Conservation (phyloP, 805 yeast genomes). For the Kluyveromyces siamensis region DNA sequence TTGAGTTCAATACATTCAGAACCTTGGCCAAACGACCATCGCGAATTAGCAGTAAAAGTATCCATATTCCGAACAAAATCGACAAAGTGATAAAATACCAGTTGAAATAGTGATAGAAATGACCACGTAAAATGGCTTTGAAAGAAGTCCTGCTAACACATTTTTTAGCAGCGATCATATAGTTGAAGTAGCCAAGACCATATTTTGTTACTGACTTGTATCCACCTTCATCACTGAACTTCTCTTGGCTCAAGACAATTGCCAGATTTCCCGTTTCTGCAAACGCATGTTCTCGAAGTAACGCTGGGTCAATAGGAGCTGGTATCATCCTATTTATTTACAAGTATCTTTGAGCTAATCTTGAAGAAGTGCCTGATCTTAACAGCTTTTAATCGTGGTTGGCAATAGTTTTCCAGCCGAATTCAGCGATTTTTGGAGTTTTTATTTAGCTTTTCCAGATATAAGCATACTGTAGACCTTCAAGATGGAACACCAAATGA, state of each 20-base stretch:
- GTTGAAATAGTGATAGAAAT: slow-evolving; percentile 18
- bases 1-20: background rate
- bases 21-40: background rate
- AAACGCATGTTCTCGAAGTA: slow-evolving; percentile 30
- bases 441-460: too few relatives aligned
- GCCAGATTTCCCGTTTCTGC: slow-evolving; percentile 25
- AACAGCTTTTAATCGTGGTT: too few relatives aligned
- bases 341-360: background rate
- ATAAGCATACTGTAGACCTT: too few relatives aligned
- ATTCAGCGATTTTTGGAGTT: too few relatives aligned
- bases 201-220: slow-evolving; percentile 19
- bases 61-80: slow-evolving; percentile 12
- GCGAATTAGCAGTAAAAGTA: slow-evolving; percentile 7
- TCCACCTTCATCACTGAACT: slow-evolving; percentile 25
- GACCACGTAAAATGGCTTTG: slow-evolving; percentile 13
- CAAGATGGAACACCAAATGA: too few relatives aligned
- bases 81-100: slow-evolving; percentile 14
- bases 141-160: slow-evolving; percentile 17
- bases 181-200: slow-evolving; percentile 30
- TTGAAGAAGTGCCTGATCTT: too few relatives aligned
- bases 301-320: slow-evolving; percentile 28
- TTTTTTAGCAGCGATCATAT: slow-evolving; percentile 15
- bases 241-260: slow-evolving; percentile 19
- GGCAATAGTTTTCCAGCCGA: too few relatives aligned
- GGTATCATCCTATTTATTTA: slow-evolving; percentile 22